phyloP scores from a whole-genome alignment of 2,329 filamentous ascomycete species.

The Fusarium sp. region DNA sequence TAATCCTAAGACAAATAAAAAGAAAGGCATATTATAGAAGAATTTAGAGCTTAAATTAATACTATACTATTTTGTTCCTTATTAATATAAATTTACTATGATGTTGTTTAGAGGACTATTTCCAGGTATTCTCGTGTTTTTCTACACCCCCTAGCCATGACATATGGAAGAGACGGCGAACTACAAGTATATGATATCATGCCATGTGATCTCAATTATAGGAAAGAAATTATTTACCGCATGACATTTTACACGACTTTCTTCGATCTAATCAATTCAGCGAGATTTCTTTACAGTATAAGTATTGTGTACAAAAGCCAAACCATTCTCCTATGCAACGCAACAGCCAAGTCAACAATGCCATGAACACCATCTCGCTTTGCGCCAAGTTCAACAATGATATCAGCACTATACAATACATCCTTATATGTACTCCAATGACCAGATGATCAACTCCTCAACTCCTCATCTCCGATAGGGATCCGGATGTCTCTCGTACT shows the following conservation, averaged over 20 bases:
- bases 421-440: background rate
- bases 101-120: too few species aligned
- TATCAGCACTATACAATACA: conserved; percentile 12
- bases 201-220: background rate
- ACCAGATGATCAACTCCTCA: background rate
- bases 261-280: background rate
- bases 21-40: too few species aligned
- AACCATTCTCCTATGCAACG: background rate
- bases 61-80: too few species aligned
- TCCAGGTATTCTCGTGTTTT: too few species aligned
- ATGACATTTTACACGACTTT: background rate
- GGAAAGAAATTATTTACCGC: background rate
- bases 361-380: background rate
- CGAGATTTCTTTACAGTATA: background rate
- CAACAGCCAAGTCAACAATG: background rate
- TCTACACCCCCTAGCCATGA: background rate
- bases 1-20: too few species aligned
- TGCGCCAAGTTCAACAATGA: conserved; percentile 8
- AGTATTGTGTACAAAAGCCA: background rate
- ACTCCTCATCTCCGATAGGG: conserved; percentile 60
- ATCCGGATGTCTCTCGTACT: conserved; percentile 63
- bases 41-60: too few species aligned
- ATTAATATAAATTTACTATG: too few species aligned
- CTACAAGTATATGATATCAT: background rate
- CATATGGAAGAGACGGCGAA: background rate